These are phyloP conservation scores for Asclepias syriaca DNA, from an alignment of 257 asterid species.

Conservation along the genomic window DNA sequence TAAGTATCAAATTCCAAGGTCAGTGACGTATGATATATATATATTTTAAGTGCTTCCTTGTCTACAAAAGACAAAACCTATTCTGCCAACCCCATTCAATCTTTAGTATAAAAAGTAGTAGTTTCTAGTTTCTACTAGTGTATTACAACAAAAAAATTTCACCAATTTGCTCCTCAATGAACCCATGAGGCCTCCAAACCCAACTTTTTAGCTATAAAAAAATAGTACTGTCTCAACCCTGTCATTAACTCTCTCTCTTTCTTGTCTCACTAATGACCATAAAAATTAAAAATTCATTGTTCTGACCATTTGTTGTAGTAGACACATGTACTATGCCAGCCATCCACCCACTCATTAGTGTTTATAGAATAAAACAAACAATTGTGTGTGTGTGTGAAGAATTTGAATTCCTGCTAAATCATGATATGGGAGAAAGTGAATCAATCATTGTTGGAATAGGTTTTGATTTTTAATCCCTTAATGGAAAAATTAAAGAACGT, in stretches of 20 bases:
- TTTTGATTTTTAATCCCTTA: not conserved
- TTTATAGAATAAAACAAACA: not conserved
- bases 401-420: not conserved
- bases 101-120: not conserved
- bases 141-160: too few relatives aligned
- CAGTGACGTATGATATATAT: not conserved
- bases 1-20: constrained; percentile 3
- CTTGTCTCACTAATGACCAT: not conserved
- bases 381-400: not conserved
- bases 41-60: not conserved
- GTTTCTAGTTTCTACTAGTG: not conserved
- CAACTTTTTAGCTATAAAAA: not conserved
- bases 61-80: not conserved
- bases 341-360: not conserved
- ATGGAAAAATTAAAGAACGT: not conserved
- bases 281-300: not conserved
- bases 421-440: constrained; percentile 14
- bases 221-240: not conserved
- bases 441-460: not conserved
- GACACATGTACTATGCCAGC: constrained; percentile 15
- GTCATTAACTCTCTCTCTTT: not conserved
- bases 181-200: constrained; percentile 2
- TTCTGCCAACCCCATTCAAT: not conserved
- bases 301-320: not conserved
- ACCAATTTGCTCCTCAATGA: not conserved